These are phyloP conservation scores for Ophiostoma ulmi DNA, from an alignment of 2,329 filamentous ascomycete species.

Conservation along the genomic window DNA sequence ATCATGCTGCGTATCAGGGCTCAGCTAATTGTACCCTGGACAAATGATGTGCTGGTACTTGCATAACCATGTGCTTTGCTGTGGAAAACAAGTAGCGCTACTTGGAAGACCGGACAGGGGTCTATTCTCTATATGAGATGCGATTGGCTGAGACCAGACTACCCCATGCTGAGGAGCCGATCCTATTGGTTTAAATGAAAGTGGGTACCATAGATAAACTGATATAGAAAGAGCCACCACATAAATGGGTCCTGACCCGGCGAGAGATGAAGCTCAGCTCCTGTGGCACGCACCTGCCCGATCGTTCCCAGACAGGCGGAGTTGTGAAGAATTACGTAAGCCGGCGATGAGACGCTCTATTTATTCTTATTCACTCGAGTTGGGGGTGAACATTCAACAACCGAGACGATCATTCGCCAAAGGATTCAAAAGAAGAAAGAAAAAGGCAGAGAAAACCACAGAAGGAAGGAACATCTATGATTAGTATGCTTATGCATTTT, in stretches of 20 bases:
- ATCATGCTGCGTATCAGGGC: background rate
- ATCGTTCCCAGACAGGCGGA: constrained; percentile 5
- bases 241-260: background rate
- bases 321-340: background rate
- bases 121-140: background rate
- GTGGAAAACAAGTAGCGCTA: background rate
- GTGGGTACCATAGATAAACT: background rate
- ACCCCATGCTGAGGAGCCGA: background rate
- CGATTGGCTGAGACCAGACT: background rate
- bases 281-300: constrained; percentile 8
- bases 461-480: background rate
- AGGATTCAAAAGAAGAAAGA: background rate
- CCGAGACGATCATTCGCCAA: background rate
- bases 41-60: constrained; percentile 10
- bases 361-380: background rate
- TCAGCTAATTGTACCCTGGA: background rate
- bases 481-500: background rate
- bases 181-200: background rate
- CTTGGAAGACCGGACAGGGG: background rate
- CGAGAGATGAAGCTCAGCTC: constrained; percentile 11
- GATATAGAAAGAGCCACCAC: background rate
- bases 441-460: background rate
- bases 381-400: background rate
- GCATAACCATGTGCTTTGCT: background rate
- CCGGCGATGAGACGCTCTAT: background rate